Conservation (phyloP, 176 grass and related monocot genomes). For the Puccinellia tenuiflora region DNA sequence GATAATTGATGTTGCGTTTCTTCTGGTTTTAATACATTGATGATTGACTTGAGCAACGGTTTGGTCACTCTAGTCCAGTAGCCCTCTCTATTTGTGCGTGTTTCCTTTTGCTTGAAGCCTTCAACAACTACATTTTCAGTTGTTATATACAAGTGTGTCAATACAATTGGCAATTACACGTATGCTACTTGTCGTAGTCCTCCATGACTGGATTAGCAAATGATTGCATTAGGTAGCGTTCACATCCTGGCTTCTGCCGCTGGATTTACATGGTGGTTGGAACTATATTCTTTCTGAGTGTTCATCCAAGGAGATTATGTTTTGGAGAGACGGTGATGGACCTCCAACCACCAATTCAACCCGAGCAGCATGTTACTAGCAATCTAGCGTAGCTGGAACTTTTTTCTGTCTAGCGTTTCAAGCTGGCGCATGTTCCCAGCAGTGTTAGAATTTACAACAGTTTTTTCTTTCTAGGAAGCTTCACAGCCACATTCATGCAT, state of each 20-base stretch:
- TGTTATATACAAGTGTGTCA: neutral
- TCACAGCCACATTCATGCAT: neutral
- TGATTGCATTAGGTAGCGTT: neutral
- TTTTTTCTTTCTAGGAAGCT: neutral
- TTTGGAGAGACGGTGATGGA: neutral
- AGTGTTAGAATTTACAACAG: neutral
- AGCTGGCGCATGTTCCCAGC: neutral
- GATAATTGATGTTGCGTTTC: slow-evolving; percentile 25
- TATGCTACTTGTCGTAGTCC: neutral
- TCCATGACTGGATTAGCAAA: neutral
- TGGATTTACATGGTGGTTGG: neutral
- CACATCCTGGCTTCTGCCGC: too few species aligned
- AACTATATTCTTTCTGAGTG: neutral
- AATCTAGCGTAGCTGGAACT: neutral
- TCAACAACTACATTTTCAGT: neutral
- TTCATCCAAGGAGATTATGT: neutral
- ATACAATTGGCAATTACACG: neutral
- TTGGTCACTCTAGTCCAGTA: neutral
- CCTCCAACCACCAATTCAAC: slow-evolving; percentile 6
- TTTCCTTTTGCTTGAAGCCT: neutral
- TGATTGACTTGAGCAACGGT: slow-evolving; percentile 14
- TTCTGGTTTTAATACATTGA: slow-evolving; percentile 26
- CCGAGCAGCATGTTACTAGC: neutral
- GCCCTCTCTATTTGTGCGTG: neutral
- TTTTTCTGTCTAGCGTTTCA: neutral